These are phyloP conservation scores for Scorias spongiosa DNA, from an alignment of 2,329 filamentous ascomycete genomes.

Conservation along the genomic window DNA sequence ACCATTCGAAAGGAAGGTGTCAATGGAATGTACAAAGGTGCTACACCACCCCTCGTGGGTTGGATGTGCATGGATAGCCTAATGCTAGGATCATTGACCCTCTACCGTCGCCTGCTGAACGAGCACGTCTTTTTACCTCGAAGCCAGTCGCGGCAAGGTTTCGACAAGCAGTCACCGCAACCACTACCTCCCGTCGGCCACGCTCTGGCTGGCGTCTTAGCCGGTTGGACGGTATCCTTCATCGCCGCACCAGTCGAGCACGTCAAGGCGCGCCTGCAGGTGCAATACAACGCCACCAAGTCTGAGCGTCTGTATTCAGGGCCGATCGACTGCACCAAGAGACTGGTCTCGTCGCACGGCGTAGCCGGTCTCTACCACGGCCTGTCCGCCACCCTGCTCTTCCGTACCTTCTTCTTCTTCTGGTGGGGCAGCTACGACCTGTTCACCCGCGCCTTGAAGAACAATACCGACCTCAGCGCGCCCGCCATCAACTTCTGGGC, in stretches of 20 bases:
- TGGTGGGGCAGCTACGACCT: slow-evolving; percentile 97
- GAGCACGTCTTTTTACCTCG: slow-evolving; percentile 58
- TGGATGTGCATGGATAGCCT: slow-evolving; percentile 97
- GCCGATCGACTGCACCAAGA: slow-evolving; percentile 66
- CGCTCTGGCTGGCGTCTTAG: slow-evolving; percentile 72
- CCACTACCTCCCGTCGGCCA: slow-evolving; percentile 63
- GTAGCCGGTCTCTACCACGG: slow-evolving; percentile 73
- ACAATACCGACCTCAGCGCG: slow-evolving; percentile 53
- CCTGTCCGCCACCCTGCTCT: slow-evolving; percentile 68
- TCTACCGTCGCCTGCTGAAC: slow-evolving; percentile 73
- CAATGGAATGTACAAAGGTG: slow-evolving; percentile 81
- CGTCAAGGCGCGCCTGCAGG: slow-evolving; percentile 82
- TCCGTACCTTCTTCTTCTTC: slow-evolving; percentile 88
- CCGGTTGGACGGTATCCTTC: slow-evolving; percentile 80
- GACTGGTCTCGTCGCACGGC: slow-evolving; percentile 53
- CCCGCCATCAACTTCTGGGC: slow-evolving; percentile 95
- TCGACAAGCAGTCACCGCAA: slow-evolving; percentile 19
- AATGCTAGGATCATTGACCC: slow-evolving; percentile 84
- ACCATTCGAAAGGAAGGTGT: slow-evolving; percentile 78
- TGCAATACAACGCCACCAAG: slow-evolving; percentile 78
- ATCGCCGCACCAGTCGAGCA: slow-evolving; percentile 91
- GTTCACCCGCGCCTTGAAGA: slow-evolving; percentile 52
- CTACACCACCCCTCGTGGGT: slow-evolving; percentile 68
- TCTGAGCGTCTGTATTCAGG: slow-evolving; percentile 66
- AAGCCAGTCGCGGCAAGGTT: slow-evolving; percentile 8